Conservation (phyloP, 2,329 filamentous ascomycete species). For the Periconia macrospinosa region DNA sequence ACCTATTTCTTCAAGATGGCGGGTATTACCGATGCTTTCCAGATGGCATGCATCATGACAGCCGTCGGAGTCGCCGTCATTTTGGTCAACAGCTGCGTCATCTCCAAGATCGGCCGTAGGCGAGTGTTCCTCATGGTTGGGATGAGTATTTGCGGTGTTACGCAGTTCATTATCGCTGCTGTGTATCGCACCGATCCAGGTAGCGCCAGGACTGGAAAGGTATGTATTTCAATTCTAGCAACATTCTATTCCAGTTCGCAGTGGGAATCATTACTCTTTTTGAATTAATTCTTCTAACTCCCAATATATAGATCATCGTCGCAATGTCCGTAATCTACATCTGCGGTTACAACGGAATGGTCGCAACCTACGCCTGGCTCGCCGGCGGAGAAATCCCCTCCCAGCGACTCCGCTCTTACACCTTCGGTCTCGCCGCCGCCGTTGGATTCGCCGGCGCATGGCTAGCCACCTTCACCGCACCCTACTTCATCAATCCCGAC, state of each 20-base stretch:
- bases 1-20: constrained; percentile 41
- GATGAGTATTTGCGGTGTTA: constrained; percentile 57
- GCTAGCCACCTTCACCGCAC: constrained; percentile 60
- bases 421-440: constrained; percentile 57
- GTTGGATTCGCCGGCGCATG: constrained; percentile 60
- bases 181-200: constrained; percentile 54
- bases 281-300: constrained; percentile 1
- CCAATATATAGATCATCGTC: constrained; percentile 46
- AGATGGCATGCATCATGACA: constrained; percentile 59
- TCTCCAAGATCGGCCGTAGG: constrained; percentile 57
- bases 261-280: neutral
- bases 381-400: constrained; percentile 61
- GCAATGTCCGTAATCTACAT: constrained; percentile 59
- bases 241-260: neutral
- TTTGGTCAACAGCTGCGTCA: constrained; percentile 55
- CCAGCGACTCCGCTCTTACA: constrained; percentile 60
- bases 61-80: constrained; percentile 59
- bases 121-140: constrained; percentile 57
- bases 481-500: constrained; percentile 62
- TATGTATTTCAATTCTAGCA: constrained; percentile 1
- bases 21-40: constrained; percentile 49
- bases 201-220: constrained; percentile 45
- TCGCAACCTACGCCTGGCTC: constrained; percentile 61
- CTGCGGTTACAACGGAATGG: constrained; percentile 56
- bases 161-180: constrained; percentile 57